These are phyloP conservation scores for Beauveria sp. DNA, from an alignment of 2,329 filamentous ascomycete species.

Conservation along the genomic window DNA sequence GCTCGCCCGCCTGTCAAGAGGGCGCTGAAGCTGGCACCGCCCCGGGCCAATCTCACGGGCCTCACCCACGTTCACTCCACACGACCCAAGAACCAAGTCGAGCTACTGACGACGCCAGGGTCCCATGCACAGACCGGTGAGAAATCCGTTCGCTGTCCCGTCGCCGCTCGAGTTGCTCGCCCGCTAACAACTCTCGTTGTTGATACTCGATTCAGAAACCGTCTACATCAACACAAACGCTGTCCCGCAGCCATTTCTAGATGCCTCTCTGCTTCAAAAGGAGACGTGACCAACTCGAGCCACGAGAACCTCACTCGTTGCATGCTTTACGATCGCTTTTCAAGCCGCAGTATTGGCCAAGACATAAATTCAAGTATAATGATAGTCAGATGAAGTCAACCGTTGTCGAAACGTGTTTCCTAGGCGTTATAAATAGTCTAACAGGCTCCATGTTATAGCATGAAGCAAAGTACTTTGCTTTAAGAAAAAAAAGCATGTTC, in stretches of 20 bases:
- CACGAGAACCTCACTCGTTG: neutral
- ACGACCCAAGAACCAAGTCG: constrained; percentile 1
- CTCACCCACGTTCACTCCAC: constrained; percentile 11
- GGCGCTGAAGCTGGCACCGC: constrained; percentile 5
- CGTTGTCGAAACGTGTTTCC: neutral
- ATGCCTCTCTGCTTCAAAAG: constrained; percentile 13
- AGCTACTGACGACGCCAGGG: constrained; percentile 11
- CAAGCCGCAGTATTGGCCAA: neutral
- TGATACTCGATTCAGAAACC: constrained; percentile 8
- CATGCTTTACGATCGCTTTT: neutral
- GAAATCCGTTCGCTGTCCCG: neutral
- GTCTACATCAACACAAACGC: constrained; percentile 16
- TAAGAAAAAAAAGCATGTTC: no score
- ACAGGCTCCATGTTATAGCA: no score
- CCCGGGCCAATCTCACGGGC: neutral
- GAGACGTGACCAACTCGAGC: neutral
- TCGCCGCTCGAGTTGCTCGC: neutral
- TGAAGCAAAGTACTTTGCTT: no score
- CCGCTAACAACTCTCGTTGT: neutral
- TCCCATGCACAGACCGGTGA: constrained; percentile 12
- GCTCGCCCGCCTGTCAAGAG: constrained; percentile 11
- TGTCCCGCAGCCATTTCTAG: constrained; percentile 17
- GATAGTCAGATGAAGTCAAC: neutral
- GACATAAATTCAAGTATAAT: neutral
- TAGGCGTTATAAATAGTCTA: neutral